Evolutionary conservation across 768 basidiomycete species (phyloP).

Genomic region (Tylopilus cervinicoccineus): DNA sequence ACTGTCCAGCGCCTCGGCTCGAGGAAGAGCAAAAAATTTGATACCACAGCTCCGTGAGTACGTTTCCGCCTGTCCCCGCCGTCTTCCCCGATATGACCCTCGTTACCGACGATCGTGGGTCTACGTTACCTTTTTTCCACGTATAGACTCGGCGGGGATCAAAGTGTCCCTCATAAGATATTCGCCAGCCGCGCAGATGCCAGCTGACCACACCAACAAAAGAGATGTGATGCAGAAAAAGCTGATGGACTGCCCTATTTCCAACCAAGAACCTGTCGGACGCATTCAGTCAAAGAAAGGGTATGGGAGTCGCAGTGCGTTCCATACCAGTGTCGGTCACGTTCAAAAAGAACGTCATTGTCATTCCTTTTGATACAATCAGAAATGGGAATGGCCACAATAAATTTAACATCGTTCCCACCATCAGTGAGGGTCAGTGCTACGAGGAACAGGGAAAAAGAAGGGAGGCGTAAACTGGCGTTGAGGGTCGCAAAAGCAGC

Average conservation of each 20-base stretch:
- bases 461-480: conserved; percentile 60
- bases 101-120: conserved; percentile 22
- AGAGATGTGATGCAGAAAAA: conserved; percentile 85
- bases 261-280: conserved; percentile 71
- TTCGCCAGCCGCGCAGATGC: conserved; percentile 70
- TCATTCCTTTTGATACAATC: conserved; percentile 54
- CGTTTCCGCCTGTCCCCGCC: conserved; percentile 3
- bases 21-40: background rate
- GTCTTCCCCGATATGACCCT: conserved; percentile 1
- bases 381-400: conserved; percentile 2
- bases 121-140: conserved; percentile 22
- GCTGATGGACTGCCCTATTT: conserved; percentile 85
- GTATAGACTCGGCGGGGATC: conserved; percentile 14
- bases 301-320: background rate
- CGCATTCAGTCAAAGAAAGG: conserved; percentile 4
- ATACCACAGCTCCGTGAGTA: background rate
- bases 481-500: conserved; percentile 67
- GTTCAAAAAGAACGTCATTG: conserved; percentile 76
- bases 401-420: conserved; percentile 3
- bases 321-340: conserved; percentile 71
- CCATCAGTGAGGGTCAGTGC: conserved; percentile 53
- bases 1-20: background rate
- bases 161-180: conserved; percentile 50
- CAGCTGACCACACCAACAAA: conserved; percentile 74
- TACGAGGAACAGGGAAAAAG: conserved; percentile 78